Percentiles rank a stretch among this genome's conserved stretches.
phyloP scores from a whole-genome alignment of 2,329 filamentous ascomycete species.

The Aspergillus luchuensis region DNA sequence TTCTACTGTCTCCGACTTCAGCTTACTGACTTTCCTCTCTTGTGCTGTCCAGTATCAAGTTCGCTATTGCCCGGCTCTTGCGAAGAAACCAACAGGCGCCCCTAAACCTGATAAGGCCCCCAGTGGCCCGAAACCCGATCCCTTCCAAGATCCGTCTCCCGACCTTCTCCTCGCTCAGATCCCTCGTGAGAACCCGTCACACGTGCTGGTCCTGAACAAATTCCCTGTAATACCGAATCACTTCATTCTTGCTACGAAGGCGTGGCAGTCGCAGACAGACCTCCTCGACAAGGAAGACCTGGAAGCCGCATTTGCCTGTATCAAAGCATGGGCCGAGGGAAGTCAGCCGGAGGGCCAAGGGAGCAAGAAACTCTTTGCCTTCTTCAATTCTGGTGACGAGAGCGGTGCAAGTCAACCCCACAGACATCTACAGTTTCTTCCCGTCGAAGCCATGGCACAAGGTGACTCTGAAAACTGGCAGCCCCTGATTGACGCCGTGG shows the following conservation, averaged over 20 bases:
- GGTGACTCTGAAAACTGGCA: slow-evolving; percentile 44
- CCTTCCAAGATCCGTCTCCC: slow-evolving; percentile 46
- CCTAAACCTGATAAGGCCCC: slow-evolving; percentile 25
- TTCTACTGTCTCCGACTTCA: background rate
- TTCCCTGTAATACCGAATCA: slow-evolving; percentile 53
- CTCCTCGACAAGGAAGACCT: slow-evolving; percentile 48
- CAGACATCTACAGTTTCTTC: slow-evolving; percentile 52
- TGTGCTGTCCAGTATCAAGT: slow-evolving; percentile 45
- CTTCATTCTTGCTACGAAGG: slow-evolving; percentile 52
- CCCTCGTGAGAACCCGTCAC: slow-evolving; percentile 36
- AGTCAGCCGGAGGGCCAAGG: slow-evolving; percentile 4
- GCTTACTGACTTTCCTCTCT: background rate
- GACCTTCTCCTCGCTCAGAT: slow-evolving; percentile 47
- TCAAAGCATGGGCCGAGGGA: slow-evolving; percentile 42
- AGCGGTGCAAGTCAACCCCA: slow-evolving; percentile 53
- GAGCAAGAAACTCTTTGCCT: slow-evolving; percentile 46
- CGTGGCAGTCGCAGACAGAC: slow-evolving; percentile 47
- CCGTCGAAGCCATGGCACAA: slow-evolving; percentile 47
- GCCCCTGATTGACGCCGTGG: slow-evolving; percentile 49
- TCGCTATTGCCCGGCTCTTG: slow-evolving; percentile 52
- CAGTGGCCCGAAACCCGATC: slow-evolving; percentile 41
- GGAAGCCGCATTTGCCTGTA: slow-evolving; percentile 43
- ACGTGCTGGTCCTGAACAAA: slow-evolving; percentile 51
- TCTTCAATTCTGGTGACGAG: slow-evolving; percentile 53
- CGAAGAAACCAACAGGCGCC: slow-evolving; percentile 43